Base-by-base conservation (phyloP, 805 yeast species). In the Barnettozyma vustinii region DNA sequence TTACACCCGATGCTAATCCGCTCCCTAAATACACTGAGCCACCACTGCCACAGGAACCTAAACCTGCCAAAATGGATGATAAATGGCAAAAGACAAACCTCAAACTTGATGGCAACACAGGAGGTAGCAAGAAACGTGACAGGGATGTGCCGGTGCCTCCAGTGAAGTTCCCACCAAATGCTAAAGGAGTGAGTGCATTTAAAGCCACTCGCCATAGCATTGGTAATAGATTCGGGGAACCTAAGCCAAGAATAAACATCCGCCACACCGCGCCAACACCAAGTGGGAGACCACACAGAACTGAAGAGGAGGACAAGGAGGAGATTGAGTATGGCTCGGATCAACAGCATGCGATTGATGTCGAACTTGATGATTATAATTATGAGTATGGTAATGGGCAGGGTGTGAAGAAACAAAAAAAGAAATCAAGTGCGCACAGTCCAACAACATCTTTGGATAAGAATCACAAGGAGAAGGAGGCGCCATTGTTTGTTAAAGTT, bases 221-320 rank as follows among this genome's bases (percentile, higher is more conserved):
- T 19, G 39, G 10, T 19, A 3, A 18, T 4, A 37, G 27, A 37
- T 21, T 20, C 26, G 16, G 16, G 9, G 25, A 5, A 3, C 25
- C 25, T 12, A 21, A 37, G 7, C 41, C 26, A 20, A 37, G 16
- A 21, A 21, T 16, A 20, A 37, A 37, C 26, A 21, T 37, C 20
- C 41, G 21, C 39, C 39, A 9, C 23, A 21, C 23, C 3, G 21
- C 21, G 9, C 16, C 41, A 15, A 21, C 18, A 5, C 18, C 27
- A 9, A 26, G 43, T 26, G 43, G 43, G 9, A 40, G 45, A 20
- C 45, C 43, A n/a, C 19, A 16, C 21, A 23, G 43, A n/a, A 40
- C 43, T 25, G 43, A 40, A 19, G 23, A 25, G 35, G 43, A 40
- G 33, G 43, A 40, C 32, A 23, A 26, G 32, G 43, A 40, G 35